Evolutionary conservation across 2,329 filamentous ascomycete genomes (phyloP).

Genomic region (Xylariales sp.): DNA sequence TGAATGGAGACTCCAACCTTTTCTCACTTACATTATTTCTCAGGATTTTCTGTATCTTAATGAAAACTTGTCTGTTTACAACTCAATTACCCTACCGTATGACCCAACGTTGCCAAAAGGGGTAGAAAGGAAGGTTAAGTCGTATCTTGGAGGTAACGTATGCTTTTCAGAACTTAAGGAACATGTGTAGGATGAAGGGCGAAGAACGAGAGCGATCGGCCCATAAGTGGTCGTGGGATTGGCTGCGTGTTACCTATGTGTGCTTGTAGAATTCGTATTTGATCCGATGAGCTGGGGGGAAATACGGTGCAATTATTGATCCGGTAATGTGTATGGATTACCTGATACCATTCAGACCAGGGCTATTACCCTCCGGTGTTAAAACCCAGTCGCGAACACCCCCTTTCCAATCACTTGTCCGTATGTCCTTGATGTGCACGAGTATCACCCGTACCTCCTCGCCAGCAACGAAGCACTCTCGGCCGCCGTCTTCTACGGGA

Average conservation of each 20-base stretch:
- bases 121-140: neutral
- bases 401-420: constrained; percentile 97
- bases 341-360: constrained; percentile 32
- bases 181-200: neutral
- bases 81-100: too few species aligned
- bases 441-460: constrained; percentile 89
- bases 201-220: neutral
- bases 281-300: neutral
- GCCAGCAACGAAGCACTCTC: constrained; percentile 78
- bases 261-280: neutral
- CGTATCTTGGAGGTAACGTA: neutral
- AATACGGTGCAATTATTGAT: neutral
- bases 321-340: constrained; percentile 1
- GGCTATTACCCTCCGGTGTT: constrained; percentile 7
- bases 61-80: too few species aligned
- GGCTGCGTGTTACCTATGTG: neutral
- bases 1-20: too few species aligned
- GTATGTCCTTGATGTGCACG: constrained; percentile 84
- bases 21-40: too few species aligned
- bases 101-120: too few species aligned
- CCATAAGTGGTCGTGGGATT: neutral
- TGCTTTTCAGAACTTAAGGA: neutral
- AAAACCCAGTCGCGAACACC: constrained; percentile 81
- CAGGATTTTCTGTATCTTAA: too few species aligned
- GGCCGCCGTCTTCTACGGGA: constrained; percentile 61